Conservation (phyloP, 2,329 filamentous ascomycete species). For the Aspergillus aculeatinus region DNA sequence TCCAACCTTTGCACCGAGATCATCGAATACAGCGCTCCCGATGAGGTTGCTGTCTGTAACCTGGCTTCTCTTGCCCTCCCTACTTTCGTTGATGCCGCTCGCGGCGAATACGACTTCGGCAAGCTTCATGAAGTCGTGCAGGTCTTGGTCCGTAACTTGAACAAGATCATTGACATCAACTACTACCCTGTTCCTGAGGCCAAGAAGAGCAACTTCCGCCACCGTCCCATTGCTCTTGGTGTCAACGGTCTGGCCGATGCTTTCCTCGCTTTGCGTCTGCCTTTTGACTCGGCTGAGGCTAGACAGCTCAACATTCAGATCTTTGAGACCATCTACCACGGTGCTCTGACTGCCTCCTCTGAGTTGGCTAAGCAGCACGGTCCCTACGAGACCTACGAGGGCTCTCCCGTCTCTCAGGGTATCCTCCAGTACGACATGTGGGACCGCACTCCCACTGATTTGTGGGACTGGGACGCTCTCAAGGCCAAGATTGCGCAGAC, state of each 20-base stretch:
- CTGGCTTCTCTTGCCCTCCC: constrained; percentile 91
- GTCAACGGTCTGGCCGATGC: constrained; percentile 97
- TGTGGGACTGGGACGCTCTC: constrained; percentile 92
- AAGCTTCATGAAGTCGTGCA: constrained; percentile 94
- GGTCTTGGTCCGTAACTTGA: constrained; percentile 90
- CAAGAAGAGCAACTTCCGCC: constrained; percentile 92
- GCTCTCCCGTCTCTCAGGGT: constrained; percentile 90
- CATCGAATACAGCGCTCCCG: constrained; percentile 92
- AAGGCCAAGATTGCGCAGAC: constrained; percentile 90
- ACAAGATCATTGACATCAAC: constrained; percentile 98
- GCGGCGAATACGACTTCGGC: constrained; percentile 87
- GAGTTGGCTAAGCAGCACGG: constrained; percentile 82
- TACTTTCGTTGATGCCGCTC: constrained; percentile 81
- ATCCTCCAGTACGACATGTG: constrained; percentile 99
- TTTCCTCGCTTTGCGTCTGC: constrained; percentile 93
- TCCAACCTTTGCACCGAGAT: constrained; percentile 99
- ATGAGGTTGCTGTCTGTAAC: constrained; percentile 99
- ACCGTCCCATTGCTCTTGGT: constrained; percentile 92
- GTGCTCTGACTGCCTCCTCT: constrained; percentile 82
- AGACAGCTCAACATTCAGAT: constrained; percentile 95
- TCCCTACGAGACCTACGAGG: constrained; percentile 84
- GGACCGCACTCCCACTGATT: constrained; percentile 86
- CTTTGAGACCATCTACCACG: constrained; percentile 99
- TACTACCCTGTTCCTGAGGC: constrained; percentile 97
- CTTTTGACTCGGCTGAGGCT: constrained; percentile 94